These are phyloP conservation scores for Pholiota adiposa DNA, from an alignment of 1,284 basidiomycete species.

Conservation along the genomic window DNA sequence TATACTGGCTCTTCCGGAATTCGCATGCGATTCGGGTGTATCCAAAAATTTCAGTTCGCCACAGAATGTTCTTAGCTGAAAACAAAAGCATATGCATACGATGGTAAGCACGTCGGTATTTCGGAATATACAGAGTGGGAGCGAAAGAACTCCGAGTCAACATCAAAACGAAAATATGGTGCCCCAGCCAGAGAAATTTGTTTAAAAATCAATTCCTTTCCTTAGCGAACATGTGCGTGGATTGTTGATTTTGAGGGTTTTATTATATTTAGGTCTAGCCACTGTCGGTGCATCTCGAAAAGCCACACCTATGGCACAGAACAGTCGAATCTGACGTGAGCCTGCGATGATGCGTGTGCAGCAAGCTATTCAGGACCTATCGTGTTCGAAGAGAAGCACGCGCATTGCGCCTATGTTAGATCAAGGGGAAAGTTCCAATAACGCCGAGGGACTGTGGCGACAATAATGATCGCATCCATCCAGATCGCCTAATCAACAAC, in stretches of 20 bases:
- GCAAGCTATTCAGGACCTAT: background rate
- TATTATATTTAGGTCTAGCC: constrained; percentile 3
- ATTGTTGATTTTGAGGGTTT: background rate
- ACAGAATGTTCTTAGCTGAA: background rate
- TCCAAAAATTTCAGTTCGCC: background rate
- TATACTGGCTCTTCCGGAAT: background rate
- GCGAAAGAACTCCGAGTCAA: constrained; percentile 8
- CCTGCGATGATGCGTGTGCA: background rate
- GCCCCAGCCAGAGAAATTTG: background rate
- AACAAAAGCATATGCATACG: background rate
- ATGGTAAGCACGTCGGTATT: constrained; percentile 1
- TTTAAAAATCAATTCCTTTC: background rate
- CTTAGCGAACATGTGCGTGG: background rate
- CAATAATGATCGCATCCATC: constrained; percentile 7
- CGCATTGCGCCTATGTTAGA: background rate
- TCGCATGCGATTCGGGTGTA: background rate
- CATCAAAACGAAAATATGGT: background rate
- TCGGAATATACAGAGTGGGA: background rate
- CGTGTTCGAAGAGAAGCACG: background rate
- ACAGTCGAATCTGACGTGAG: background rate
- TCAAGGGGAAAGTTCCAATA: constrained; percentile 5
- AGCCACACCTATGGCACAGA: background rate
- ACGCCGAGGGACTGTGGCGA: constrained; percentile 12
- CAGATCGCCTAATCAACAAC: constrained; percentile 1
- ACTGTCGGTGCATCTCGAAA: background rate